Evolutionary conservation across 202 grass and related monocot genomes (phyloP).

Genomic region (Setaria viridis): DNA sequence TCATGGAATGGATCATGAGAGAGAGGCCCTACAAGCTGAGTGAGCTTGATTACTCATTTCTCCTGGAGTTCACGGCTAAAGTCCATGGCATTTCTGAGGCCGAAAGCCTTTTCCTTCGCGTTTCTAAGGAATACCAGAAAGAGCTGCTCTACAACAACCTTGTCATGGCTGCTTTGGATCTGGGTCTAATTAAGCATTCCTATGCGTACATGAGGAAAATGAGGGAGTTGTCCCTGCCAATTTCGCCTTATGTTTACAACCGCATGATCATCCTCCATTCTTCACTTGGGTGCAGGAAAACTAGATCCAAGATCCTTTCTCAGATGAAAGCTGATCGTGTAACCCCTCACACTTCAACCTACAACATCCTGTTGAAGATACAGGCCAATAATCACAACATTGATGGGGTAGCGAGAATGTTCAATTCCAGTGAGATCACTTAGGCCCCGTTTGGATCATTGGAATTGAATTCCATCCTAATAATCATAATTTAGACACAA

Average conservation of each 20-base stretch:
- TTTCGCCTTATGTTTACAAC: slow-evolving; percentile 80
- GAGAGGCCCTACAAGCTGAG: slow-evolving; percentile 93
- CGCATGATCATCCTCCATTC: slow-evolving; percentile 89
- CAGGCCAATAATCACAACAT: slow-evolving; percentile 78
- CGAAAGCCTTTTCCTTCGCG: slow-evolving; percentile 81
- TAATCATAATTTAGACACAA: no score
- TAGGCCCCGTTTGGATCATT: no score
- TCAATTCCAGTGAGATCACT: not conserved
- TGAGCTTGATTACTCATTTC: slow-evolving; percentile 90
- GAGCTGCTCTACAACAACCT: slow-evolving; percentile 96
- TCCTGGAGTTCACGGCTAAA: slow-evolving; percentile 96
- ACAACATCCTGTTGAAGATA: slow-evolving; percentile 91
- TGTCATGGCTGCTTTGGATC: slow-evolving; percentile 78
- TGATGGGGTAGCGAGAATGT: slow-evolving; percentile 80
- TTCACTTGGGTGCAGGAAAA: slow-evolving; percentile 76
- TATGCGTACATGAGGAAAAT: slow-evolving; percentile 96
- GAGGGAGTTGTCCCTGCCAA: slow-evolving; percentile 69
- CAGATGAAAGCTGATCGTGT: slow-evolving; percentile 87
- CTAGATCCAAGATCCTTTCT: slow-evolving; percentile 66
- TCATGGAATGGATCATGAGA: slow-evolving; percentile 95
- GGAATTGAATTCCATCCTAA: no score
- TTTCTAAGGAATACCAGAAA: slow-evolving; percentile 73
- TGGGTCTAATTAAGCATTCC: slow-evolving; percentile 78
- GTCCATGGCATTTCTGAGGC: slow-evolving; percentile 79
- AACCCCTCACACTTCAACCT: slow-evolving; percentile 76